Percentiles rank a stretch among this genome's conserved stretches.
phyloP scores from a whole-genome alignment of 164 flowering plant genomes.

The Magnolia officinalis region DNA sequence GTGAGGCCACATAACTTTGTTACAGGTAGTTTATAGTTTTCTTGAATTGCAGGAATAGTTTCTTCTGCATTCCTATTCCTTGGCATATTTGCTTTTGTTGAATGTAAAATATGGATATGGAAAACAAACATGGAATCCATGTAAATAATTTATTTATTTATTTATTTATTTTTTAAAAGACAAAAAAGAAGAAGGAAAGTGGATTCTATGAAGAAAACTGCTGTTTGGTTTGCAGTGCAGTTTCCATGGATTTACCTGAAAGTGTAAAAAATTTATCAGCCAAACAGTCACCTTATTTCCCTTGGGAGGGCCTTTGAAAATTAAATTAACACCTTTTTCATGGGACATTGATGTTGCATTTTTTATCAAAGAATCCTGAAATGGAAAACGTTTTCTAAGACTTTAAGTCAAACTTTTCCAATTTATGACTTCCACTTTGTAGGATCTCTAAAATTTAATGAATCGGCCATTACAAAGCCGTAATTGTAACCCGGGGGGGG shows the following conservation, averaged over 20 bases:
- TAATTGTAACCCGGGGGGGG: no score
- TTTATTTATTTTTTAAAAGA: no score
- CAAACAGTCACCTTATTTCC: not conserved
- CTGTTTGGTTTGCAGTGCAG: not conserved
- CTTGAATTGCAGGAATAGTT: not conserved
- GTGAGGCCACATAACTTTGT: not conserved
- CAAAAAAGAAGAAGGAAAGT: not conserved
- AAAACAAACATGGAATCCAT: no score
- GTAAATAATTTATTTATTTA: no score
- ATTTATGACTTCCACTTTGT: not conserved
- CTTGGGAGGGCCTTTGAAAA: not conserved
- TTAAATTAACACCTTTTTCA: not conserved
- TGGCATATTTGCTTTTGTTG: no score
- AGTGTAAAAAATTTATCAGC: not conserved
- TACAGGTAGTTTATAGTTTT: not conserved
- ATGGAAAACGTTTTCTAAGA: not conserved
- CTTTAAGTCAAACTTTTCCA: not conserved
- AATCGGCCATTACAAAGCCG: no score
- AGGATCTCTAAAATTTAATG: not conserved
- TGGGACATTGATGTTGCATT: not conserved
- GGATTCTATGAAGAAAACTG: not conserved
- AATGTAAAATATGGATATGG: no score
- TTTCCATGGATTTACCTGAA: not conserved
- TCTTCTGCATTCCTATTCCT: not conserved
- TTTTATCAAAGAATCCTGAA: no score